These are phyloP conservation scores for Tulasnella sp. DNA, from an alignment of 768 basidiomycete species.

Conservation along the genomic window DNA sequence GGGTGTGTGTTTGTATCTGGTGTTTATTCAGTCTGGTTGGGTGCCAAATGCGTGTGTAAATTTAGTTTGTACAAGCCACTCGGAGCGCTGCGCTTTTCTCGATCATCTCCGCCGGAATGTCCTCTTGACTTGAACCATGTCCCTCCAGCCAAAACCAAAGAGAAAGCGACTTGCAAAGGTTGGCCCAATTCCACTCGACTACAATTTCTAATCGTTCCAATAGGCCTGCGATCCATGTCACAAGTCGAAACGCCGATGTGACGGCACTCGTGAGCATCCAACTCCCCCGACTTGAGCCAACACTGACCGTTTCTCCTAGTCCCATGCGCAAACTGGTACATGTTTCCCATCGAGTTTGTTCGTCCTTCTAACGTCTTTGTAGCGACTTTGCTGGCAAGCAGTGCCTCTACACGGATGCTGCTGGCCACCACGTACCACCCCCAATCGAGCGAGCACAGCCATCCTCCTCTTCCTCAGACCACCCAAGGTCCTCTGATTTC, in stretches of 20 bases:
- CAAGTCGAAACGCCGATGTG: slow-evolving; percentile 67
- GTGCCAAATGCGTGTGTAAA: no score
- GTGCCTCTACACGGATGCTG: slow-evolving; percentile 69
- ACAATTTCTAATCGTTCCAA: background rate
- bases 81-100: no score
- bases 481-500: background rate
- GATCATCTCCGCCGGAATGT: background rate
- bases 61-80: no score
- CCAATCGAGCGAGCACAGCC: slow-evolving; percentile 24
- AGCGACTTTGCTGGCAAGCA: slow-evolving; percentile 73
- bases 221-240: slow-evolving; percentile 74
- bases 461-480: background rate
- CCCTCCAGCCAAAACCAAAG: slow-evolving; percentile 24
- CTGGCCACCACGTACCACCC: slow-evolving; percentile 68
- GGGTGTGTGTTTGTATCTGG: no score
- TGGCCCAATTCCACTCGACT: slow-evolving; percentile 11
- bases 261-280: slow-evolving; percentile 8
- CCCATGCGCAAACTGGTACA: slow-evolving; percentile 19
- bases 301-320: slow-evolving; percentile 2
- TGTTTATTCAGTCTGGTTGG: no score
- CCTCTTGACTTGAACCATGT: background rate
- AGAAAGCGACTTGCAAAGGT: slow-evolving; percentile 44
- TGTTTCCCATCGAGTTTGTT: background rate
- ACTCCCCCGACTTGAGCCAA: background rate
- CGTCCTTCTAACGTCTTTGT: slow-evolving; percentile 7